Evolutionary conservation across 1,284 basidiomycete genomes (phyloP), one percentile per base, ranked within the genome.

Genomic region (Cryptococcus sp.): DNA sequence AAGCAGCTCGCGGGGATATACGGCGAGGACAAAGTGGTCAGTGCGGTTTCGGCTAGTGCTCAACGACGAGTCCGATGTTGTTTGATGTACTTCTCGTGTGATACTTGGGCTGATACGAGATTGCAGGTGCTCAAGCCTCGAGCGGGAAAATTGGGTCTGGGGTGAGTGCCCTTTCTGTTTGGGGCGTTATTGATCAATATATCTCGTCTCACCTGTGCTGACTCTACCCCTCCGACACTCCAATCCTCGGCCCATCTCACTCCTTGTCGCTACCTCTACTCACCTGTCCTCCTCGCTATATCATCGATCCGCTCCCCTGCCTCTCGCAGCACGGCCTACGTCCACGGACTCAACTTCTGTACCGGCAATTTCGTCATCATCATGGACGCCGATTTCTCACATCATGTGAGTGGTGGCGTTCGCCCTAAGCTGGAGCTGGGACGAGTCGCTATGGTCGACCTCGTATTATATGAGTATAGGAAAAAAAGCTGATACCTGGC

Each of bases 331-430:
- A 93, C 92, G 16, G 92, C 92, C 20, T 95, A 95, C 75, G 90
- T 94, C 53, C 89, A 95, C 74, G 92, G 92, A 13, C 82, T 95
- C 53, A 87, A 90, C 69, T 91, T 88, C 74, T 89, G 88, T 71
- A 87, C 88, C 0, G 92, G 92, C n/a, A 90, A 91, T 77, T 95
- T 93, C 80, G 90, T 93, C 39, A 90, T 94, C 72, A 94, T 95
- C 77, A 95, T 95, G 92, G 92, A 95, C 72, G 92, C 92, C 52
- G 92, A 95, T 79, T 94, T 95, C 77, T 93, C 91, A 13, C 92
- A 95, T 75, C 92, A 95, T 72, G 91, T 92, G 78, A 54, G 87
- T 59, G 39, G 15, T 27, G n/a, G 38, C 25, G 47, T 10, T 53
- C 31, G 39, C 50, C 7, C 50, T 40, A 25, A 42, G 47, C 39